Evolutionary conservation across 2,329 filamentous ascomycete species (phyloP).

Genomic region (Epicoccum nigrum): DNA sequence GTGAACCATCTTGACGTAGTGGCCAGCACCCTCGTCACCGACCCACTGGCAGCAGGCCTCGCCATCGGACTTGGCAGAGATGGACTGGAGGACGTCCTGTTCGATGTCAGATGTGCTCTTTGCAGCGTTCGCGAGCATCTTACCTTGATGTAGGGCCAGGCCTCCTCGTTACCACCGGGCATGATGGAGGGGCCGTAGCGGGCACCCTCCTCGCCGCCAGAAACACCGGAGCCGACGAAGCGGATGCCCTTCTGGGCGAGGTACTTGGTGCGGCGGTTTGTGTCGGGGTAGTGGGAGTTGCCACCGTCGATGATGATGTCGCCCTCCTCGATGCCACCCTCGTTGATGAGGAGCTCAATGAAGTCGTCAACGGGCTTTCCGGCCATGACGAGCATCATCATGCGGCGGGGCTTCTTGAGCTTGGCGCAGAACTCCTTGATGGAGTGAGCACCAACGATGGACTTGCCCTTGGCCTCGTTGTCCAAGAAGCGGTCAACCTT

Average conservation of each 20-base stretch:
- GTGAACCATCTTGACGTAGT: conserved; percentile 99
- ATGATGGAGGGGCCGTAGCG: conserved; percentile 96
- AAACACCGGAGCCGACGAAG: conserved; percentile 97
- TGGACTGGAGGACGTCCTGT: conserved; percentile 92
- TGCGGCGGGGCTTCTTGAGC: conserved; percentile 94
- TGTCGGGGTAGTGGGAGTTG: conserved; percentile 99
- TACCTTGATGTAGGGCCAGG: conserved; percentile 91
- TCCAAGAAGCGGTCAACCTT: conserved; percentile 96
- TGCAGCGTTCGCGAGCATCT: not conserved
- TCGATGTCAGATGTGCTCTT: conserved; percentile 23
- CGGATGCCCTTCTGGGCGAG: conserved; percentile 84
- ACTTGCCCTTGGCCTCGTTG: conserved; percentile 78
- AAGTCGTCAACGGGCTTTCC: conserved; percentile 98
- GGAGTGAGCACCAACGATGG: conserved; percentile 89
- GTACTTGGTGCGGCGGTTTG: conserved; percentile 95
- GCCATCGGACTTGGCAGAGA: conserved; percentile 94
- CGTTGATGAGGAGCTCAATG: conserved; percentile 84
- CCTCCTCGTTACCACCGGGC: conserved; percentile 98
- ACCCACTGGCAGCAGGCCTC: conserved; percentile 99
- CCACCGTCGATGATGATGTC: conserved; percentile 99
- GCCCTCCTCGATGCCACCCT: conserved; percentile 58
- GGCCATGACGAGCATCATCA: conserved; percentile 99
- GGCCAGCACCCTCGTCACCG: conserved; percentile 97
- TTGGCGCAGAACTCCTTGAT: conserved; percentile 94
- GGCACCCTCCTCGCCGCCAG: conserved; percentile 98